Conservation (phyloP, 225 moss, liverwort and hornwort genomes). For the Lunularia cruciata region DNA sequence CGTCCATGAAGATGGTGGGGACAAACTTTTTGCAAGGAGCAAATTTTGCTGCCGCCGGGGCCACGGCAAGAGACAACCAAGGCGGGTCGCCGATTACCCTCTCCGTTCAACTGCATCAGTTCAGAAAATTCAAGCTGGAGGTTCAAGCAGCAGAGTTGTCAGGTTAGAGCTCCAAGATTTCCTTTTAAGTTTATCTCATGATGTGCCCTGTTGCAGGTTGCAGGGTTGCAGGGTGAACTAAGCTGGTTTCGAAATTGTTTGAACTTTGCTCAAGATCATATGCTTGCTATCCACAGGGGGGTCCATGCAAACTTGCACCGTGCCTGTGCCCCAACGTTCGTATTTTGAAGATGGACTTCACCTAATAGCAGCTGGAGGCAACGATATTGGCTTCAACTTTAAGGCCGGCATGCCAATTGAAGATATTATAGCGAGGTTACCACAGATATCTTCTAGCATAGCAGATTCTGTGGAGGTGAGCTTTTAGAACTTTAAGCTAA, state of each 20-base stretch:
- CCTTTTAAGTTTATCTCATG: background rate
- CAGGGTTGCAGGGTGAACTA: background rate
- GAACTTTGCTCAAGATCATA: background rate
- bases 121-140: background rate
- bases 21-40: background rate
- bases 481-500: too few species aligned
- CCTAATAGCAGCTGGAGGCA: constrained; percentile 44
- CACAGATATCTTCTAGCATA: too few species aligned
- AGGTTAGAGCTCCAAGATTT: background rate
- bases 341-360: constrained; percentile 52
- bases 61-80: background rate
- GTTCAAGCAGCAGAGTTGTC: background rate
- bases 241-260: background rate
- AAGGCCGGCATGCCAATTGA: background rate
- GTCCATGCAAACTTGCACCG: background rate
- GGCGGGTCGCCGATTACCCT: background rate
- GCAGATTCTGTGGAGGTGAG: too few species aligned
- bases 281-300: background rate
- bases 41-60: constrained; percentile 4
- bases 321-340: background rate
- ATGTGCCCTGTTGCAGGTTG: background rate
- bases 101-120: constrained; percentile 4
- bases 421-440: constrained; percentile 47
- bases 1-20: background rate
- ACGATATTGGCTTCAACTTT: constrained; percentile 56